Base-by-base conservation (phyloP, 2,329 filamentous ascomycete species). In the Rhytidhysteron rufulum region DNA sequence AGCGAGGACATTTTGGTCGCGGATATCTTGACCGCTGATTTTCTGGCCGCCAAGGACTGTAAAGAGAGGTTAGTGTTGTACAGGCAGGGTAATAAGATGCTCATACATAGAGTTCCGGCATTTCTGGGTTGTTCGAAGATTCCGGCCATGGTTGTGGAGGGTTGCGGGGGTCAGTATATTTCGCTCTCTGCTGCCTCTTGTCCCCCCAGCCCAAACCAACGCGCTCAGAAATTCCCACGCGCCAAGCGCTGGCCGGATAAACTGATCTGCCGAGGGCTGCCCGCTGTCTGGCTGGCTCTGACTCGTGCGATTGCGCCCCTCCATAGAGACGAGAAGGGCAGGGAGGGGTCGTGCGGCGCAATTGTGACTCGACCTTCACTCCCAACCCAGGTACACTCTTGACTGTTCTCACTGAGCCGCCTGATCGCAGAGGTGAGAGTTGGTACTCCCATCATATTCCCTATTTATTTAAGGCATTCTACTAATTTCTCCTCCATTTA, bases 41-140 rank as follows among this genome's bases (percentile, higher is more conserved):
- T 98, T 98, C 72, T 88, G 83, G 66, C 93, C 93, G 57, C 93
- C 93, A 49, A 98, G 80, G 75, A 98, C 79, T 83, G 66, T 54
- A 53, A 45, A 55, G 32, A 17, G 8, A 34, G 24, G 43, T 65
- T 51, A 66, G 59, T 47, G 38, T 10, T 21, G 9, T 38, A n/a
- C 16, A 30, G 16, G 8, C 4, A 5, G 7, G 4, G 15, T 21
- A 42, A 43, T 25, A 15, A n/a, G 16, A 40, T 49, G 63, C 76
- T 27, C 24, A 8, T 72, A 83, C 80, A 98, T 58, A 98, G 79
- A 61, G 89, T 96, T 68, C 94, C 93, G 65, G 78, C 79, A 67
- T 95, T 94, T 65, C 90, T 82, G 63, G 89, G 86, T 73, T 93
- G 87, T 73, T 96, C 89, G 64, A 97, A 98, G 70, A 98, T 89